Conservation (phyloP, 108 stramenopile species). For the Cylindrotheca fusiformis region DNA sequence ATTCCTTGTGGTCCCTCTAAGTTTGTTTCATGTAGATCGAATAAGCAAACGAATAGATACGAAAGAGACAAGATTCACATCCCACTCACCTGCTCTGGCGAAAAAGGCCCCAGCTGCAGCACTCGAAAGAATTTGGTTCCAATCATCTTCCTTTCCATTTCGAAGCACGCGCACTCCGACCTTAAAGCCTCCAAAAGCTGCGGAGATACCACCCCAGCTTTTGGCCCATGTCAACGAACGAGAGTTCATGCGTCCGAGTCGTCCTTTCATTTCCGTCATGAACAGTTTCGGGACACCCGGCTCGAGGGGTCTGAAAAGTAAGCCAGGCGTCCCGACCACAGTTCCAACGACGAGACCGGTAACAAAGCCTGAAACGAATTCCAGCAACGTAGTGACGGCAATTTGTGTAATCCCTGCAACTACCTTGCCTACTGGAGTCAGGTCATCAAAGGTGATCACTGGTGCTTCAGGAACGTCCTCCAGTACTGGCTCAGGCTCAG, state of each 20-base stretch:
- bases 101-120: slow-evolving; percentile 75
- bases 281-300: slow-evolving; percentile 7
- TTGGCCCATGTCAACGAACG: slow-evolving; percentile 47
- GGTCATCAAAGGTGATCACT: slow-evolving; percentile 23
- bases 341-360: slow-evolving; percentile 57
- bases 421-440: slow-evolving; percentile 54
- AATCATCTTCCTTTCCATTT: slow-evolving; percentile 53
- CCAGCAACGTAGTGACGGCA: slow-evolving; percentile 41
- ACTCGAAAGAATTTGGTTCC: slow-evolving; percentile 65
- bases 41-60: background rate
- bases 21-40: too few species aligned
- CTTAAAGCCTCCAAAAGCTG: slow-evolving; percentile 66
- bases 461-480: background rate
- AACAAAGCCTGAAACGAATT: slow-evolving; percentile 57
- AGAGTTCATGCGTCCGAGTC: slow-evolving; percentile 47
- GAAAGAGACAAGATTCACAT: background rate
- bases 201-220: slow-evolving; percentile 58
- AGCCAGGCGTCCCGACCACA: slow-evolving; percentile 45
- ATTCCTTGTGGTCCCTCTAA: slow-evolving; percentile 73
- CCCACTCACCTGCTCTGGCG: slow-evolving; percentile 53
- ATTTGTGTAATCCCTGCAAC: slow-evolving; percentile 64
- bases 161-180: slow-evolving; percentile 42
- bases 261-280: slow-evolving; percentile 25
- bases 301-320: slow-evolving; percentile 18
- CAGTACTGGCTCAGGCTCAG: too few species aligned